Conservation (phyloP, 306 rosid genomes). For the Phaseolus lunatus region DNA sequence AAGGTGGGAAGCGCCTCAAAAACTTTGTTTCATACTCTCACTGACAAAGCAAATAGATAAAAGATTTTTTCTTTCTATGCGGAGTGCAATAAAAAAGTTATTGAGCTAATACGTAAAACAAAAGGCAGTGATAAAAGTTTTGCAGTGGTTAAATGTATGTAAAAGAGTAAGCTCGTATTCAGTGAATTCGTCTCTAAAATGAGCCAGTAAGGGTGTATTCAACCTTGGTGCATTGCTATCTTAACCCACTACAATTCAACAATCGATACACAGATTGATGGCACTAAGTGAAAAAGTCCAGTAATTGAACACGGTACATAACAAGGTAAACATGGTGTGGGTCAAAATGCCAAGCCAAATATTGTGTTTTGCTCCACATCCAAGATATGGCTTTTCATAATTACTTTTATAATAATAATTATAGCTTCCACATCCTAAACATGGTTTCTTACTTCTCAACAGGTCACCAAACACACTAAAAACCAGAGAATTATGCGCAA, state of each 20-base stretch:
- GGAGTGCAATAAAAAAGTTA: background rate
- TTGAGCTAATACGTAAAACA: constrained; percentile 4
- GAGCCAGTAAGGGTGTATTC: background rate
- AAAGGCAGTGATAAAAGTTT: background rate
- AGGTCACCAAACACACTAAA: background rate
- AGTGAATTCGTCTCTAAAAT: constrained; percentile 3
- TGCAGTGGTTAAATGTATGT: background rate
- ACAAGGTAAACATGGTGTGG: background rate
- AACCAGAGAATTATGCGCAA: too few relatives aligned
- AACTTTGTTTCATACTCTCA: background rate
- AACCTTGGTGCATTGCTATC: background rate
- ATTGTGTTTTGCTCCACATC: background rate
- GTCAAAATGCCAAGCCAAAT: constrained; percentile 25
- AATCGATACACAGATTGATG: background rate
- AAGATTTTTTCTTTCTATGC: background rate
- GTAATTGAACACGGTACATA: background rate
- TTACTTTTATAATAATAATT: background rate
- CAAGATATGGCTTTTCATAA: too few relatives aligned
- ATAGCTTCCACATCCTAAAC: background rate
- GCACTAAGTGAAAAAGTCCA: background rate
- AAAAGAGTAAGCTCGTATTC: background rate
- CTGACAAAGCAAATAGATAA: background rate
- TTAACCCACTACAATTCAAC: constrained; percentile 32
- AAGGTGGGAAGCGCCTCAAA: background rate
- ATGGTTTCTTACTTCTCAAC: background rate